Percentiles rank a stretch among this genome's conserved stretches.
phyloP scores from a whole-genome alignment of 371 early-diverging fungal species.

The Dinochytrium kinnereticum region DNA sequence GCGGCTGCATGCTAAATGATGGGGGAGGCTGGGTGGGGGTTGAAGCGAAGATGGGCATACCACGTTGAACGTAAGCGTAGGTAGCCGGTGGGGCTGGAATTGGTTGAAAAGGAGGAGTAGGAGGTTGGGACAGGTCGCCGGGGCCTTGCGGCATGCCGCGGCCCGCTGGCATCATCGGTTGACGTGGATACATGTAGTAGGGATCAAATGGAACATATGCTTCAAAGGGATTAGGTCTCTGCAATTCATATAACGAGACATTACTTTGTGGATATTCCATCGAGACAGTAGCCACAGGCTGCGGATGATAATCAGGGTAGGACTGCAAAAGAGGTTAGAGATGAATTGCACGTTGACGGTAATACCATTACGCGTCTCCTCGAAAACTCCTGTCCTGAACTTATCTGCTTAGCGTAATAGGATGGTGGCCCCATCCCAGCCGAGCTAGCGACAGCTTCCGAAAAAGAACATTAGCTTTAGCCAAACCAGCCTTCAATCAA shows the following conservation, averaged over 20 bases:
- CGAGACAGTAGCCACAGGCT: background rate
- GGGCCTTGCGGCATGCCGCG: background rate
- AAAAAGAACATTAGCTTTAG: background rate
- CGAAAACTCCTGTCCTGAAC: too few species aligned
- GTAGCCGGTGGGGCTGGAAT: too few species aligned
- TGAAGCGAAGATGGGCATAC: too few species aligned
- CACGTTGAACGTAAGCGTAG: too few species aligned
- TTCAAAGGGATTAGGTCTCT: background rate
- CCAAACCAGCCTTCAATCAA: too few species aligned
- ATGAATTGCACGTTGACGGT: too few species aligned
- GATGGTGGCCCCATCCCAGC: background rate
- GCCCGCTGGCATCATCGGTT: background rate
- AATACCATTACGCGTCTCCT: too few species aligned
- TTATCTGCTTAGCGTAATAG: background rate
- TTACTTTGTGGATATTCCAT: background rate
- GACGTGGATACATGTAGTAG: background rate
- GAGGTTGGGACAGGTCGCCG: background rate
- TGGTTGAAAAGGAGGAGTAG: background rate
- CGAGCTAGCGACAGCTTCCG: background rate
- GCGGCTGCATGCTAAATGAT: too few species aligned
- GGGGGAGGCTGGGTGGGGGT: too few species aligned
- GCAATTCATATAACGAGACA: background rate
- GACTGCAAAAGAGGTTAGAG: background rate
- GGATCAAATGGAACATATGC: conserved; percentile 1
- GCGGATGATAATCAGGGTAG: background rate